phyloP scores from a whole-genome alignment of 2,329 filamentous ascomycete genomes.

The Acrocalymma vagum region DNA sequence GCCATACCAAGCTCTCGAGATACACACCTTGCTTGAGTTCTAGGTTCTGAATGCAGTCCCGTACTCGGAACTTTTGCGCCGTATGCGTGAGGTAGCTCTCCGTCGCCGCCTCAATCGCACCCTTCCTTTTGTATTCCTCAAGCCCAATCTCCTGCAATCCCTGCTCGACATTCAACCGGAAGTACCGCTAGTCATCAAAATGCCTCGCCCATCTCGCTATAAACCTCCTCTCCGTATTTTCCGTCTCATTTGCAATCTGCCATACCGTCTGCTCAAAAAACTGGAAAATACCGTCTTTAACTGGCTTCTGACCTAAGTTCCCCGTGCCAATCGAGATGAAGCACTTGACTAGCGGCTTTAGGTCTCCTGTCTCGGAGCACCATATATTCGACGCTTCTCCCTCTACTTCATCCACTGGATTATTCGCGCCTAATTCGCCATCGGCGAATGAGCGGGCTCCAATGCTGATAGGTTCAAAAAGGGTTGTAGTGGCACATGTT shows the following conservation, averaged over 20 bases:
- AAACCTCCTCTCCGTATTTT: constrained; percentile 12
- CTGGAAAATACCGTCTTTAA: constrained; percentile 13
- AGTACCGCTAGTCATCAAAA: constrained; percentile 9
- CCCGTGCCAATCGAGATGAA: constrained; percentile 21
- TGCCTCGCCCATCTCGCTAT: constrained; percentile 4
- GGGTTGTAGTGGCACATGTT: constrained; percentile 28
- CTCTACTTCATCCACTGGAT: constrained; percentile 53
- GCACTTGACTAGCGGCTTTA: constrained; percentile 15
- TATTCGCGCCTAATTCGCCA: constrained; percentile 50
- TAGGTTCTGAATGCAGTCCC: constrained; percentile 18
- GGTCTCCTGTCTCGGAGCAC: constrained; percentile 5
- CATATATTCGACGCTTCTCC: constrained; percentile 34
- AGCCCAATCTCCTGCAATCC: constrained; percentile 17
- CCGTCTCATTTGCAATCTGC: constrained; percentile 14
- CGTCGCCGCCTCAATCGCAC: constrained; percentile 15
- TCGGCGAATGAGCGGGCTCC: constrained; percentile 50
- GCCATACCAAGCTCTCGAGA: constrained; percentile 14
- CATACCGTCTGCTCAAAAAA: constrained; percentile 16
- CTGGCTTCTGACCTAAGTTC: constrained; percentile 3
- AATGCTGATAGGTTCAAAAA: constrained; percentile 47
- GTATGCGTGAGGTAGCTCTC: constrained; percentile 8
- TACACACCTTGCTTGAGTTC: constrained; percentile 21
- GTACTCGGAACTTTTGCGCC: constrained; percentile 10
- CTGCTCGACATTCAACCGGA: constrained; percentile 23
- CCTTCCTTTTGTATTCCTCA: constrained; percentile 15